Evolutionary conservation across 768 basidiomycete species (phyloP), one percentile per base, ranked within the genome.

Genomic region (Imleria badia): DNA sequence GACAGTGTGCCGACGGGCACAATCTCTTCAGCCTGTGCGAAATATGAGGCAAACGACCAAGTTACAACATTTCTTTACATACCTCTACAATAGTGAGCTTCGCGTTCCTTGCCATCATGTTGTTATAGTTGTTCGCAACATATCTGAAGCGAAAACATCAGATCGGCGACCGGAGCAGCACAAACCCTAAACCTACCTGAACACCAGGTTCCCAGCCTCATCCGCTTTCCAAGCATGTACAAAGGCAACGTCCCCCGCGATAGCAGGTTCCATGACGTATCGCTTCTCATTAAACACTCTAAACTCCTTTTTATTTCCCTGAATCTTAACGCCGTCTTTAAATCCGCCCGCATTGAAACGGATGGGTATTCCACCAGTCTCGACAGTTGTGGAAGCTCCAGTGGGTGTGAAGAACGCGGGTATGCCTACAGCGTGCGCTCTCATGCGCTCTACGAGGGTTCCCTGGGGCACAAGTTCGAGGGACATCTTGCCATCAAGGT

Each of bases 391-490:
- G 12, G 80, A 81, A 6, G 89, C 88, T 19, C 92, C 91, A 0
- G 91, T 92, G 8, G 91, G 91, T 1, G 91, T 94, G 73, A 78
- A 94, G 76, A 95, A 92, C 12, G 87, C 91, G 3, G 91, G 90
- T 45, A 93, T 90, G 31, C 93, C 91, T 14, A 89, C 86, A 9
- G 88, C 91, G 52, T 90, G 87, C 5, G 93, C 88, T 41, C 91
- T 85, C 51, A 94, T 76, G 54, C 91, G 85, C 64, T 93, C 94
- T 15, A 87, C 88, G n/a, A 96, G 82, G 5, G 90, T 93, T 3
- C 93, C 93, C 71, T 94, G 94, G 3, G 92, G 93, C 17, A 90
- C 88, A 20, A 95, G 84, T 66, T 95, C 94, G 19, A 94, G 74
- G 10, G 87, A 86, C 59, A 96, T 87, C 59, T 85, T 72, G 46